phyloP scores from a whole-genome alignment of 768 basidiomycete genomes.

The Phanerochaete carnosa region DNA sequence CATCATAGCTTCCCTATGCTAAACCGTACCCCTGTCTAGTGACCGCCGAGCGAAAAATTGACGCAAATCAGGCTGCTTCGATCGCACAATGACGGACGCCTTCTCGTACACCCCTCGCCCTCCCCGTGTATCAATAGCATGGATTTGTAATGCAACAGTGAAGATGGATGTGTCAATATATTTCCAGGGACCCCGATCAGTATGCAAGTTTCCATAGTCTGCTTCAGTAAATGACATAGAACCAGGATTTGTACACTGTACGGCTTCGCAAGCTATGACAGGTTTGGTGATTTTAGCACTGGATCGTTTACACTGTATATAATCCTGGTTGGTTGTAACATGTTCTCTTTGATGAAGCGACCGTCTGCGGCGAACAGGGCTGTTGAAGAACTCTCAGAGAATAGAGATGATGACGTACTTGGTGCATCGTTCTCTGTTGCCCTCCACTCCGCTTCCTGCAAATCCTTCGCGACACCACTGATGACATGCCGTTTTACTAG shows the following conservation, averaged over 20 bases:
- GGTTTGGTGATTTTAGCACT: conserved; percentile 12
- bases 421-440: conserved; percentile 57
- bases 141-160: background rate
- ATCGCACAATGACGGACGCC: background rate
- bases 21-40: conserved; percentile 28
- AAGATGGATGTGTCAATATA: too few species aligned
- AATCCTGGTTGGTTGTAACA: conserved; percentile 36
- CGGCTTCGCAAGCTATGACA: too few species aligned
- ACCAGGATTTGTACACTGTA: too few species aligned
- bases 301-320: conserved; percentile 43
- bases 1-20: background rate
- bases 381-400: background rate
- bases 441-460: conserved; percentile 63
- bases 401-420: conserved; percentile 10
- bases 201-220: too few species aligned
- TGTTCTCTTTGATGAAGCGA: conserved; percentile 35
- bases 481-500: conserved; percentile 72
- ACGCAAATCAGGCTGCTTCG: background rate
- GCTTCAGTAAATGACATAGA: too few species aligned
- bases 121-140: background rate
- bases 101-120: background rate
- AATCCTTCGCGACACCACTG: conserved; percentile 68
- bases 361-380: conserved; percentile 35
- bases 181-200: too few species aligned
- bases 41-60: conserved; percentile 52